phyloP scores from a whole-genome alignment of 192 early-diverging fungal species.

The Coemansia sp. region DNA sequence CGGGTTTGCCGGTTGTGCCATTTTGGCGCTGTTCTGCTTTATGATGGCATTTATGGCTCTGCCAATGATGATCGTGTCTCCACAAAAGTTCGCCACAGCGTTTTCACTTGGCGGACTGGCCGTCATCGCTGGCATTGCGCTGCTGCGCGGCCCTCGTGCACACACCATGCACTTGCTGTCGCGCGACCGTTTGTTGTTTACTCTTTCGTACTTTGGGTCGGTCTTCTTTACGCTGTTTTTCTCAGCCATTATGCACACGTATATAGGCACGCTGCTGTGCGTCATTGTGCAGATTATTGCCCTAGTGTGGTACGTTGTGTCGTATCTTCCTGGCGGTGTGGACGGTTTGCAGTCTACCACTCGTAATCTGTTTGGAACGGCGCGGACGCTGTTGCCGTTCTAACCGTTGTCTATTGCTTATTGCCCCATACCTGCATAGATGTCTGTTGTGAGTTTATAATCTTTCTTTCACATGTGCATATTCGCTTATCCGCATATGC shows the following conservation, averaged over 20 bases:
- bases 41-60: slow-evolving; percentile 61
- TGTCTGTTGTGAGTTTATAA: too few species aligned
- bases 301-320: slow-evolving; percentile 80
- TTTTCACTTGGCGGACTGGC: slow-evolving; percentile 70
- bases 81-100: slow-evolving; percentile 76
- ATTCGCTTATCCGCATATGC: not conserved
- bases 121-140: slow-evolving; percentile 58
- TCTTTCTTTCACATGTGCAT: not conserved
- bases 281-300: slow-evolving; percentile 78
- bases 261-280: slow-evolving; percentile 76
- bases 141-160: slow-evolving; percentile 78
- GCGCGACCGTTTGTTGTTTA: slow-evolving; percentile 77
- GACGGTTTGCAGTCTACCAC: slow-evolving; percentile 61
- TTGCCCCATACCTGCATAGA: too few species aligned
- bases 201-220: slow-evolving; percentile 73
- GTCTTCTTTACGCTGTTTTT: slow-evolving; percentile 85
- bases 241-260: slow-evolving; percentile 68
- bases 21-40: slow-evolving; percentile 56
- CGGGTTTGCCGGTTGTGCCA: slow-evolving; percentile 49
- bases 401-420: slow-evolving; percentile 5
- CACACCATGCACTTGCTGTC: slow-evolving; percentile 81
- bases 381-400: slow-evolving; percentile 46
- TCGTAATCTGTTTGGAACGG: slow-evolving; percentile 40
- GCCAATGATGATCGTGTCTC: slow-evolving; percentile 63
- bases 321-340: slow-evolving; percentile 77